Base-by-base conservation (phyloP, 202 grass and related monocot species). In the Cymbopogon flexuosus region DNA sequence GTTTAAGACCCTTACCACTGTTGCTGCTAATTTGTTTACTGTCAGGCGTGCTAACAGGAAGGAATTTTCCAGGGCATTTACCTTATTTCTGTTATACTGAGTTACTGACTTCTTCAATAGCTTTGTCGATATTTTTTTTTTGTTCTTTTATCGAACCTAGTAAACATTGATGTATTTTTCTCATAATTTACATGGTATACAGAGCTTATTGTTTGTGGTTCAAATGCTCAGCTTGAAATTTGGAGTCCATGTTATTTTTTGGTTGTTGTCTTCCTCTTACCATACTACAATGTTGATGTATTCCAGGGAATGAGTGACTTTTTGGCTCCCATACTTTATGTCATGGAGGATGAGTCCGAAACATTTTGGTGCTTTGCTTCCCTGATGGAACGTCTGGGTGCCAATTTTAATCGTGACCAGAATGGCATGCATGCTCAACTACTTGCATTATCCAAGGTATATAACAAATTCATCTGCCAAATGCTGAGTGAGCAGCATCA, bases 351-450 rank as follows among this genome's bases (percentile, higher is more conserved):
- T 84, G 96, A 95, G 73, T 84, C 96, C 0, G 89, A 89, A 80
- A 75, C 96, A 76, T 99, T 99, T 90, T 99, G 96, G 96, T 99
- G 92, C 77, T 99, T 99, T 82, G 84, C 85, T 81, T 82, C 85
- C 70, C 82, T 99, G 79, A 99, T 99, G 96, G 96, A 99, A 84
- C 85, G 92, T 27, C 62, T 99, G 68, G 96, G 92, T 35, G 88
- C 92, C 64, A 99, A 99, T 86, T 98, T 99, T 89, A 99, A 99
- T 72, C 92, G 96, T 23, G 96, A 99, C 76, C 96, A 99, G 69
- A 99, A 90, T 81, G 96, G 96, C 70, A 99, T 99, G 96, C 96
- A 99, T 84, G 91, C 96, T 81, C 96, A 99, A 77, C 89, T 99
- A 45, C 80, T 99, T 77, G 96, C 92, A 70, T 77, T 99, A 72